Evolutionary conservation across 2,329 filamentous ascomycete genomes (phyloP).

Genomic region (Nannizzia gypsea): DNA sequence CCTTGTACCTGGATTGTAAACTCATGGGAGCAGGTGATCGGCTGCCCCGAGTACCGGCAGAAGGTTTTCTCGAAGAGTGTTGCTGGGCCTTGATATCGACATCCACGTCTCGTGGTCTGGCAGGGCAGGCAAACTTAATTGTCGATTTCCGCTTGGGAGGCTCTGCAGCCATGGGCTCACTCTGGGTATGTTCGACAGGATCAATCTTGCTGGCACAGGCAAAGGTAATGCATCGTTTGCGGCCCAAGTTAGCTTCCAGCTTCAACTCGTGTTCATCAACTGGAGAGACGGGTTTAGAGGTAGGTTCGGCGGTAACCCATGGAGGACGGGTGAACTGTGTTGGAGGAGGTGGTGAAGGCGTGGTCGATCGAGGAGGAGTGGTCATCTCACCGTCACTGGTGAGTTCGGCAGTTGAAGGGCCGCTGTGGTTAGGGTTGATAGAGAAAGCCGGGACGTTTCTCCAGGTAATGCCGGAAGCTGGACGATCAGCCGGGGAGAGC

Average conservation of each 20-base stretch:
- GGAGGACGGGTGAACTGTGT: slow-evolving; percentile 32
- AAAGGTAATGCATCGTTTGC: slow-evolving; percentile 87
- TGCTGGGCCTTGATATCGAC: slow-evolving; percentile 19
- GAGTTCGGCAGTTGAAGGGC: slow-evolving; percentile 74
- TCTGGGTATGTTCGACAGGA: slow-evolving; percentile 24
- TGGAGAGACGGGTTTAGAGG: slow-evolving; percentile 15
- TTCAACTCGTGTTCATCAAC: slow-evolving; percentile 41
- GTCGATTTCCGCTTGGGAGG: slow-evolving; percentile 33
- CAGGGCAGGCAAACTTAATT: slow-evolving; percentile 38
- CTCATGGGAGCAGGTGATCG: slow-evolving; percentile 30
- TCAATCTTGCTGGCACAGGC: slow-evolving; percentile 58
- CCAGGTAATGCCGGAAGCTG: neutral
- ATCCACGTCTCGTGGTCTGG: slow-evolving; percentile 21
- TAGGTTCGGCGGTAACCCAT: slow-evolving; percentile 3
- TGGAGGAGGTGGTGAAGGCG: slow-evolving; percentile 78
- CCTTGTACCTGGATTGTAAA: slow-evolving; percentile 8
- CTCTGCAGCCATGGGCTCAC: slow-evolving; percentile 23
- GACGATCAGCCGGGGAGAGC: slow-evolving; percentile 25
- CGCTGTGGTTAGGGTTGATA: slow-evolving; percentile 50
- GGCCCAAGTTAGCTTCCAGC: slow-evolving; percentile 53
- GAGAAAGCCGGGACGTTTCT: slow-evolving; percentile 21
- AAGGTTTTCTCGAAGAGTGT: slow-evolving; percentile 18
- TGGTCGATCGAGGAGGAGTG: slow-evolving; percentile 75
- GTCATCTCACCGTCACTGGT: slow-evolving; percentile 91
- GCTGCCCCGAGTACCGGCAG: slow-evolving; percentile 22